Conservation (phyloP, 208 protist genomes). For the Lotmaria passim region DNA sequence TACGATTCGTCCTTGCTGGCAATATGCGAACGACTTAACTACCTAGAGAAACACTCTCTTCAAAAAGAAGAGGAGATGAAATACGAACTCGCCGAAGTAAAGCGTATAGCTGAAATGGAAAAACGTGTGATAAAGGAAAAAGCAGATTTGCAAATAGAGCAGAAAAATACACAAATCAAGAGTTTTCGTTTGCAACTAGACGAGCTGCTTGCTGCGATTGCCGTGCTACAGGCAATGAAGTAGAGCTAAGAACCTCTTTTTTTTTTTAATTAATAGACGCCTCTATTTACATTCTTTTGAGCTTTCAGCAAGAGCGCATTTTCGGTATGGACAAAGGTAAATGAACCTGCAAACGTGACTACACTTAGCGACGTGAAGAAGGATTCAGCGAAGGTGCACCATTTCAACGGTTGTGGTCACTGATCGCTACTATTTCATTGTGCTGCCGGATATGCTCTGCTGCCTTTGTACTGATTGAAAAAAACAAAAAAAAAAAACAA, state of each 20-base stretch:
- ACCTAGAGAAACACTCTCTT: constrained; percentile 60
- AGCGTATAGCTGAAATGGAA: constrained; percentile 73
- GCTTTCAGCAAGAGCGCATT: too few species aligned
- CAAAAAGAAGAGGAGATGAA: constrained; percentile 67
- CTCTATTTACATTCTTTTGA: constrained; percentile 2
- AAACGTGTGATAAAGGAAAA: constrained; percentile 60
- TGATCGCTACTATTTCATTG: neutral
- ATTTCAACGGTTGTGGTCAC: neutral
- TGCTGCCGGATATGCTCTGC: too few species aligned
- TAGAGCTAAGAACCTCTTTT: constrained; percentile 21
- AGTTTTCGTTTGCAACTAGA: constrained; percentile 77
- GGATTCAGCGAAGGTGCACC: too few species aligned
- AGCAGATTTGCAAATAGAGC: constrained; percentile 62
- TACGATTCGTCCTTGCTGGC: constrained; percentile 53
- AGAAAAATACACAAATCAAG: constrained; percentile 88
- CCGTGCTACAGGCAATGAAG: constrained; percentile 24
- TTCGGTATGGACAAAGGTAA: too few species aligned
- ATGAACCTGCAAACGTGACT: too few species aligned
- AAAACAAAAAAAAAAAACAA: too few species aligned
- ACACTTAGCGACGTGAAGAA: too few species aligned
- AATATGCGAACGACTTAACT: constrained; percentile 63
- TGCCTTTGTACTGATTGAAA: too few species aligned
- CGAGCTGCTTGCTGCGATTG: constrained; percentile 55
- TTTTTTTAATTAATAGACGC: constrained; percentile 3
- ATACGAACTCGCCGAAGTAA: constrained; percentile 61